Evolutionary conservation across 2,329 filamentous ascomycete genomes (phyloP).

Genomic region (Ophiocordyceps robertsii): DNA sequence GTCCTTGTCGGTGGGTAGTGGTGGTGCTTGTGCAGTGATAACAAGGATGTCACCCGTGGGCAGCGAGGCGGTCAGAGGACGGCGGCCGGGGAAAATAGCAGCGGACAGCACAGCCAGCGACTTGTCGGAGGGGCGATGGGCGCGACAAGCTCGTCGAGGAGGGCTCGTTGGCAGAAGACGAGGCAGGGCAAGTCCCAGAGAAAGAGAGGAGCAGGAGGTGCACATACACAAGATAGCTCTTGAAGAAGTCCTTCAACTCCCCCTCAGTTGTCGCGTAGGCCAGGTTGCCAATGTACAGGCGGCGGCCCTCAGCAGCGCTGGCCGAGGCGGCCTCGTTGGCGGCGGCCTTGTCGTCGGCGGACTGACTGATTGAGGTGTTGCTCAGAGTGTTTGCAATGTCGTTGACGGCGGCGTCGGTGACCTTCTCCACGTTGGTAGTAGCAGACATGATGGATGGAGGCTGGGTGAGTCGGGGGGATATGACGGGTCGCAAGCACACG

Average conservation of each 20-base stretch:
- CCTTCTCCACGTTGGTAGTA: slow-evolving; percentile 47
- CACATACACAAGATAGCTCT: slow-evolving; percentile 96
- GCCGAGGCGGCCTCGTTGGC: slow-evolving; percentile 86
- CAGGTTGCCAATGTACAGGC: slow-evolving; percentile 99
- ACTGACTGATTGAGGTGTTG: slow-evolving; percentile 52
- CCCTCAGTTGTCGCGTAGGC: slow-evolving; percentile 99
- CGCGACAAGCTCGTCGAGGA: neutral
- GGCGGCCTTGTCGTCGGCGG: slow-evolving; percentile 41
- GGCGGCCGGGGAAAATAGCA: neutral
- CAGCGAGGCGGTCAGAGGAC: neutral
- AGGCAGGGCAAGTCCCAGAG: neutral
- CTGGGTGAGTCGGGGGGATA: slow-evolving; percentile 24
- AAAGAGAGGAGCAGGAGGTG: slow-evolving; percentile 15
- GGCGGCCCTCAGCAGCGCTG: slow-evolving; percentile 96
- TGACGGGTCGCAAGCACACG: slow-evolving; percentile 23
- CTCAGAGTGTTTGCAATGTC: slow-evolving; percentile 63
- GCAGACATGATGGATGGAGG: slow-evolving; percentile 62
- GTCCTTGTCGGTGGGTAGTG: too few species aligned
- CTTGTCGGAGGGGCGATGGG: neutral
- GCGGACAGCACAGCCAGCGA: too few species aligned
- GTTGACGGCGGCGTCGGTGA: slow-evolving; percentile 53
- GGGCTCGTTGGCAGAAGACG: neutral
- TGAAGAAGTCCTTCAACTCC: slow-evolving; percentile 99
- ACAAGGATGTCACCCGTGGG: neutral
- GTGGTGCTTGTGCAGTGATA: too few species aligned